Base-by-base conservation (phyloP, 257 asterid species). In the Agastache rugosa region DNA sequence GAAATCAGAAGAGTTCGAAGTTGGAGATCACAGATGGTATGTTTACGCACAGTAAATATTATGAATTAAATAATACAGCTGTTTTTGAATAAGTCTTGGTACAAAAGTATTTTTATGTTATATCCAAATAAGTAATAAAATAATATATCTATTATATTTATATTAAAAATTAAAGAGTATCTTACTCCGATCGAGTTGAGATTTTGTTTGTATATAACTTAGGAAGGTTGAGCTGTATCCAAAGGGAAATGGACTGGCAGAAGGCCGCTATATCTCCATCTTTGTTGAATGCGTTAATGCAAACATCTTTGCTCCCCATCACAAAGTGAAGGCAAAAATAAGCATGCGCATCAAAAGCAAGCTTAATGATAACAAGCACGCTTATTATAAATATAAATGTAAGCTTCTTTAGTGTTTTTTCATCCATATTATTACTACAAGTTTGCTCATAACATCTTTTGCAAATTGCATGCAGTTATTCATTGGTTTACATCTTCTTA, bases 271-370 rank as follows among this genome's bases (percentile, higher is more conserved):
- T 17, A 64, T 54, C 5, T 64, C 67, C 2, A 51, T 74, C 25
- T 54, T 2, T 44, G 8, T 75, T 17, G 0, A 9, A 0, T 25
- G 53, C 4, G 4, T 53, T 23, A 63, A 5, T 31, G 1, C 73
- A 37, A 3, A 50, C 17, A 31, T 11, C 31, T 25, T 72, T 4
- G 61, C 64, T 35, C 39, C 64, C 10, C 53, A 31, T 63, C 8
- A 51, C 15, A 63, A 64, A 39, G 6, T 74, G 20, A 63, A 34
- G 55, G 72, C 47, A 27, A 6, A 35, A 3, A 2, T 14, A n/a
- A 15, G 1, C 27, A 5, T 74, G 0, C 19, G 65, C 72, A 14
- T 74, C 8, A 63, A 63, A 22, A 37, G 39, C 62, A 66, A 73
- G 61, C 9, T 55, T 23, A 4, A 4, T 11, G 15, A 20, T 55